A percentile compares a stretch with the other conserved stretches of the same genome.
Conservation (phyloP, 2,329 filamentous ascomycete species). For the Xylogone sp. region DNA sequence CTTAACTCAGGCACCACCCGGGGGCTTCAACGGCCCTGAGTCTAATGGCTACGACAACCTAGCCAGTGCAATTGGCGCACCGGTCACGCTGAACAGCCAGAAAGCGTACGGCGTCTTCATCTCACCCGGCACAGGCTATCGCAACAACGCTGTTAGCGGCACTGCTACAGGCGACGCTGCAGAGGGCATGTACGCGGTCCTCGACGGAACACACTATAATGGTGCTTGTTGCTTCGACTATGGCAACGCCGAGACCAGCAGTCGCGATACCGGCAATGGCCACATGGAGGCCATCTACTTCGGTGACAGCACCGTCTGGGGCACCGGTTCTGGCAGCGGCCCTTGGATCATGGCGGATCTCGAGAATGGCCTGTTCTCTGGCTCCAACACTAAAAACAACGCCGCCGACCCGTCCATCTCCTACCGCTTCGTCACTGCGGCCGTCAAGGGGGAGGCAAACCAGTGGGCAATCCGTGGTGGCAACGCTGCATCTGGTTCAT, state of each 20-base stretch:
- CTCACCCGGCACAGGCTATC: constrained; percentile 59
- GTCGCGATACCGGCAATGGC: constrained; percentile 51
- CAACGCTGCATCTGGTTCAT: constrained; percentile 47
- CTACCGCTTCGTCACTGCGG: constrained; percentile 52
- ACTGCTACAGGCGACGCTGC: constrained; percentile 51
- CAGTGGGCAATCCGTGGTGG: constrained; percentile 57
- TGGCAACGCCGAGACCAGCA: constrained; percentile 52
- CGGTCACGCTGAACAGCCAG: constrained; percentile 55
- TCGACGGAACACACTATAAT: constrained; percentile 60
- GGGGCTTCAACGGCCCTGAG: constrained; percentile 52
- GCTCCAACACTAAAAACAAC: constrained; percentile 42
- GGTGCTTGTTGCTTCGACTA: constrained; percentile 54
- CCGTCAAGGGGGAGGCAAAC: constrained; percentile 52
- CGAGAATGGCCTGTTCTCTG: constrained; percentile 64
- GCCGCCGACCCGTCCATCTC: constrained; percentile 47
- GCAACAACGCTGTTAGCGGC: constrained; percentile 50
- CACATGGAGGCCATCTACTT: constrained; percentile 70
- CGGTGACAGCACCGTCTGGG: constrained; percentile 51
- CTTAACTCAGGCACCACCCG: constrained; percentile 57
- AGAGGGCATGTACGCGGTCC: constrained; percentile 62
- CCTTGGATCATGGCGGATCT: constrained; percentile 69
- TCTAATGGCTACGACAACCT: constrained; percentile 55
- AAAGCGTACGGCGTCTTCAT: constrained; percentile 63
- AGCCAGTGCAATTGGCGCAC: constrained; percentile 55
- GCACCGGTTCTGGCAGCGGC: constrained; percentile 51